Conservation (phyloP, 2,329 filamentous ascomycete species). For the Botryotinia calthae region DNA sequence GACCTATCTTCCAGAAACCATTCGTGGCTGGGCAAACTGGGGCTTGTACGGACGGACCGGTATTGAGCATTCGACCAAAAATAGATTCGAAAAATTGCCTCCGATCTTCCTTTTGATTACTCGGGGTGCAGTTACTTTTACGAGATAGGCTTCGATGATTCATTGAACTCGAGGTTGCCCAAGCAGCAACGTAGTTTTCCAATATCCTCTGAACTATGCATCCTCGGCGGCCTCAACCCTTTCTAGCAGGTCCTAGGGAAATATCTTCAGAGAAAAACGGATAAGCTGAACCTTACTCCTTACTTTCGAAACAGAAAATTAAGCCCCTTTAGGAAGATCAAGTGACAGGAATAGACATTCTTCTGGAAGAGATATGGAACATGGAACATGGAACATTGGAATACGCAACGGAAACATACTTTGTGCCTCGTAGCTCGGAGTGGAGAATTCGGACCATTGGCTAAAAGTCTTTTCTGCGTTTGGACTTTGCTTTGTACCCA, state of each 20-base stretch:
- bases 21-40: slow-evolving; percentile 11
- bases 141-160: not conserved
- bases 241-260: not conserved
- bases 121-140: not conserved
- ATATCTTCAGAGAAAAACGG: not conserved
- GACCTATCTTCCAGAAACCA: not conserved
- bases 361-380: slow-evolving; percentile 12
- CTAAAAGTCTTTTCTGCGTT: not conserved
- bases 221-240: too few species aligned
- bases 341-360: not conserved
- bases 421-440: not conserved
- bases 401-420: not conserved
- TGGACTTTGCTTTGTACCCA: not conserved
- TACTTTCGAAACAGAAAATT: not conserved
- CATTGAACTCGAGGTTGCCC: not conserved
- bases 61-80: not conserved
- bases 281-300: not conserved
- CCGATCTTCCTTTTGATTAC: not conserved
- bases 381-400: not conserved
- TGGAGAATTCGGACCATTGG: not conserved
- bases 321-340: not conserved
- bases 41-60: slow-evolving; percentile 2
- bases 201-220: not conserved
- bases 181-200: not conserved
- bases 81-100: not conserved